phyloP scores from a whole-genome alignment of 495 filamentous ascomycete species.

The Podospora didyma region DNA sequence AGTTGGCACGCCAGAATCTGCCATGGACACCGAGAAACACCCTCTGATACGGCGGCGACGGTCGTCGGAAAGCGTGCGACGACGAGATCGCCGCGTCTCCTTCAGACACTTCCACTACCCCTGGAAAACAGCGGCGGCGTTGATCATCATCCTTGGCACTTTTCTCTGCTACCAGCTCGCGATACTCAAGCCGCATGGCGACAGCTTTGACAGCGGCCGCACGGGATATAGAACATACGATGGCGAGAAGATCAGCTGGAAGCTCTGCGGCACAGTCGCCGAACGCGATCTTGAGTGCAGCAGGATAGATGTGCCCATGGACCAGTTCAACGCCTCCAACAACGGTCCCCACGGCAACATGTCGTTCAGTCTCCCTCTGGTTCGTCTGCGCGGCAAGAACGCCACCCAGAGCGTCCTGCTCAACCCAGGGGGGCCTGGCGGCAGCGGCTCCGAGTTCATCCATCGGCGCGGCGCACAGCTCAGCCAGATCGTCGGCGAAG shows the following conservation, averaged over 20 bases:
- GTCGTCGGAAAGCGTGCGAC: not conserved
- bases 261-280: conserved; percentile 30
- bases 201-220: not conserved
- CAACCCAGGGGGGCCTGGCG: conserved; percentile 46
- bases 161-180: not conserved
- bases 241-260: conserved; percentile 36
- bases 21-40: not conserved
- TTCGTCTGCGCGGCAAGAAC: conserved; percentile 35
- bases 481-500: conserved; percentile 36
- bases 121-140: not conserved
- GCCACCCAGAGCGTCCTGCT: conserved; percentile 40
- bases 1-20: no score
- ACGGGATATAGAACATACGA: conserved; percentile 12
- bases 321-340: conserved; percentile 37
- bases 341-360: conserved; percentile 16
- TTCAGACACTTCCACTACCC: no score
- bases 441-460: conserved; percentile 33
- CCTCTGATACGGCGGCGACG: not conserved
- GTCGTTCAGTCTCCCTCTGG: conserved; percentile 39
- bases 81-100: not conserved
- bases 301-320: conserved; percentile 39
- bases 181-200: not conserved
- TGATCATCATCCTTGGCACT: not conserved
- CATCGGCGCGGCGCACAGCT: conserved; percentile 30
- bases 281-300: conserved; percentile 32